Conservation (phyloP, 1,284 basidiomycete species). For the Malassezia sp. region DNA sequence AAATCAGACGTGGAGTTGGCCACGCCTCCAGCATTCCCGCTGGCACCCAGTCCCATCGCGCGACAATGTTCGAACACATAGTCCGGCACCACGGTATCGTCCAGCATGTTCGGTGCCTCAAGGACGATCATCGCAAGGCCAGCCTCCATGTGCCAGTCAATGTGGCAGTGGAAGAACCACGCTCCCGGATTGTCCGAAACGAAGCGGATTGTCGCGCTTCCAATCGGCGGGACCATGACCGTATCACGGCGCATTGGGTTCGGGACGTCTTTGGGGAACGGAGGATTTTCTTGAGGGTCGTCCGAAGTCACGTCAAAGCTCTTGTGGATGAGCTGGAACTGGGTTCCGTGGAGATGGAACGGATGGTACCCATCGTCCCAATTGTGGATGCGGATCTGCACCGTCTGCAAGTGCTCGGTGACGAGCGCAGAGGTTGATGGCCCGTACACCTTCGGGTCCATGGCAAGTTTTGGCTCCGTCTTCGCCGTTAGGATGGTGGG, state of each 20-base stretch:
- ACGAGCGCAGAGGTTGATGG: conserved; percentile 53
- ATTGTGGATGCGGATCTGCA: conserved; percentile 72
- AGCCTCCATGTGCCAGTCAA: conserved; percentile 59
- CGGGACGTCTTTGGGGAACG: conserved; percentile 61
- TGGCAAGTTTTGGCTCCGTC: neutral
- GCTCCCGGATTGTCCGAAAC: conserved; percentile 58
- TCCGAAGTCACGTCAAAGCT: conserved; percentile 64
- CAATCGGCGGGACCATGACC: conserved; percentile 53
- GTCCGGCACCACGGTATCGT: conserved; percentile 51
- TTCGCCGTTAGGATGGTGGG: conserved; percentile 39
- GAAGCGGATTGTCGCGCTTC: conserved; percentile 59
- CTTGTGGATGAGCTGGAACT: conserved; percentile 56
- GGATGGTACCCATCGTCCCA: conserved; percentile 64
- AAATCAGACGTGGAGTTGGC: conserved; percentile 27
- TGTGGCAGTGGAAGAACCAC: conserved; percentile 49
- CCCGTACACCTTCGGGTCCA: conserved; percentile 7
- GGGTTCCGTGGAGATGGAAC: conserved; percentile 20
- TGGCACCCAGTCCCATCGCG: conserved; percentile 53
- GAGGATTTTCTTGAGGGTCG: conserved; percentile 68
- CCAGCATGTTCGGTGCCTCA: conserved; percentile 56
- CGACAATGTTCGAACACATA: conserved; percentile 61
- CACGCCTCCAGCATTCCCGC: conserved; percentile 37
- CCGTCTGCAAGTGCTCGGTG: conserved; percentile 59
- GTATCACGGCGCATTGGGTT: conserved; percentile 77
- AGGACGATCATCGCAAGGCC: conserved; percentile 65